phyloP scores from a whole-genome alignment of 768 basidiomycete species.

The Mycena alexandri region DNA sequence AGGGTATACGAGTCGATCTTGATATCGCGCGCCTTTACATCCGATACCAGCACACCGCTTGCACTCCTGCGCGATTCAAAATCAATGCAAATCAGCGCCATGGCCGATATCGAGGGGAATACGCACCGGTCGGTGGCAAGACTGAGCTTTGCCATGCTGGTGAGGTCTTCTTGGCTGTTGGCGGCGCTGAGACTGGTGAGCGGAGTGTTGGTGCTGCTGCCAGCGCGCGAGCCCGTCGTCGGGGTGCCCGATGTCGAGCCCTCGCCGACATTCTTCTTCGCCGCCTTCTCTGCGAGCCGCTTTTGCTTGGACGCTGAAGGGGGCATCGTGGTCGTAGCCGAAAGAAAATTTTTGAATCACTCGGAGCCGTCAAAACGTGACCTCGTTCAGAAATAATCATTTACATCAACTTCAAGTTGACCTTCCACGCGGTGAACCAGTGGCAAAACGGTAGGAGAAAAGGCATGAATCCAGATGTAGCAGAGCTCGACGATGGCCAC shows the following conservation, averaged over 20 bases:
- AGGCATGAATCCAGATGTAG: too few species aligned
- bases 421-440: too few species aligned
- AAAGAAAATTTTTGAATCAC: conserved; percentile 24
- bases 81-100: conserved; percentile 25
- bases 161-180: conserved; percentile 84
- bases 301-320: conserved; percentile 92
- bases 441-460: too few species aligned
- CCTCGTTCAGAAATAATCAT: too few species aligned
- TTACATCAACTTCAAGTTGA: too few species aligned
- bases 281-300: conserved; percentile 94
- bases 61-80: conserved; percentile 71
- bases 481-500: too few species aligned
- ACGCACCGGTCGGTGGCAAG: conserved; percentile 90
- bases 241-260: conserved; percentile 69
- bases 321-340: conserved; percentile 60
- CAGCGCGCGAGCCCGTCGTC: conserved; percentile 73
- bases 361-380: conserved; percentile 26
- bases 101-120: neutral
- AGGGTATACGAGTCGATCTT: conserved; percentile 97
- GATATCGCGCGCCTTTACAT: conserved; percentile 93
- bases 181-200: conserved; percentile 86
- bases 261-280: conserved; percentile 73
- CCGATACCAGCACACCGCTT: conserved; percentile 92
- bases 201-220: conserved; percentile 79
- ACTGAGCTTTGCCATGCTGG: conserved; percentile 82